phyloP scores from a whole-genome alignment of 1,284 basidiomycete species.

The Tylopilus orsonianus region DNA sequence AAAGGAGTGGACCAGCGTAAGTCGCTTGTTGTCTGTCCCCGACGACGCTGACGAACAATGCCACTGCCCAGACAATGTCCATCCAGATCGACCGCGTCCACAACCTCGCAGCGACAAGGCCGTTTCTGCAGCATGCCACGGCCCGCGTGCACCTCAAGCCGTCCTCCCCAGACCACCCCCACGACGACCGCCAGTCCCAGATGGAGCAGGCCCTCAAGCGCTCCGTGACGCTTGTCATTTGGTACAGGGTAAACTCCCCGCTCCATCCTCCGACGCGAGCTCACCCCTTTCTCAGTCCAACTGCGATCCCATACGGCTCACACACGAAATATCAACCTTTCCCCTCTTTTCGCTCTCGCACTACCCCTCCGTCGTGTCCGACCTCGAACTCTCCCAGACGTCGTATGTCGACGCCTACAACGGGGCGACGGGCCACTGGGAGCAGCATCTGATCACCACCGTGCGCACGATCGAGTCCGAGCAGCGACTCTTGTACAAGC shows the following conservation, averaged over 20 bases:
- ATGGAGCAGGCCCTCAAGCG: constrained; percentile 34
- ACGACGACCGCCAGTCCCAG: constrained; percentile 30
- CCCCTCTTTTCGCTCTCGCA: constrained; percentile 61
- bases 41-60: constrained; percentile 10
- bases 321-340: constrained; percentile 58
- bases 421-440: constrained; percentile 54
- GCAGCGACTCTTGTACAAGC: constrained; percentile 56
- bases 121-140: constrained; percentile 9
- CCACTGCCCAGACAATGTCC: constrained; percentile 23
- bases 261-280: no score
- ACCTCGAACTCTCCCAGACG: constrained; percentile 47
- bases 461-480: constrained; percentile 44
- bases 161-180: constrained; percentile 14
- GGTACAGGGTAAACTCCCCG: constrained; percentile 53
- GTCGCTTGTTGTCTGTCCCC: background rate
- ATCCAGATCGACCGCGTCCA: constrained; percentile 32
- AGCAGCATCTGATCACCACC: constrained; percentile 45
- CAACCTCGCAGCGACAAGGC: constrained; percentile 18
- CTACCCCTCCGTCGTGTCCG: constrained; percentile 48
- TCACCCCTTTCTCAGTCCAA: no score
- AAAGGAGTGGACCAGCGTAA: constrained; percentile 19
- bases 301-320: constrained; percentile 59
- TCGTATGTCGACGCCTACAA: constrained; percentile 65
- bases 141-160: constrained; percentile 10
- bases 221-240: constrained; percentile 63